Conservation (phyloP, 164 flowering plant species). For the Magnolia sinica region DNA sequence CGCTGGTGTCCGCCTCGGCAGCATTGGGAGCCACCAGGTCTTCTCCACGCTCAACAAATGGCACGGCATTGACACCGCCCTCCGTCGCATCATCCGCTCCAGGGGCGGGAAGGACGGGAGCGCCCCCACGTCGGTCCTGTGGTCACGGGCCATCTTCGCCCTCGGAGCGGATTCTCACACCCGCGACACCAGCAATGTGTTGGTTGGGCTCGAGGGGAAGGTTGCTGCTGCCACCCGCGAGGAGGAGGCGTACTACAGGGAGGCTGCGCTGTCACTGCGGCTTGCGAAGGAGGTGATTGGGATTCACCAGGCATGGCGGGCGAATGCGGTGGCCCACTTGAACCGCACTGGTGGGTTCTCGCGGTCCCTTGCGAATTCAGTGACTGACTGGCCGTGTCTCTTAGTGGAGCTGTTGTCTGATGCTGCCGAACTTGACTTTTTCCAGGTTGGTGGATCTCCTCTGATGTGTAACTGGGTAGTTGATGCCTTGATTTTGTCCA, state of each 20-base stretch:
- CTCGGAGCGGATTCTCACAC: constrained; percentile 41
- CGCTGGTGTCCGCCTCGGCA: constrained; percentile 59
- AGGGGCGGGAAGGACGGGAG: background rate
- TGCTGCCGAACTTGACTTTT: constrained; percentile 68
- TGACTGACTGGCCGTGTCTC: constrained; percentile 84
- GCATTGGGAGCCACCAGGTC: constrained; percentile 63
- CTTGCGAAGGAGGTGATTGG: constrained; percentile 82
- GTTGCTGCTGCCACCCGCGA: constrained; percentile 29
- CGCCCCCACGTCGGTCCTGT: constrained; percentile 40
- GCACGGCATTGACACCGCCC: constrained; percentile 60
- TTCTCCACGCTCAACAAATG: constrained; percentile 71
- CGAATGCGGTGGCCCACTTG: constrained; percentile 65
- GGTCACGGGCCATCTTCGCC: constrained; percentile 73
- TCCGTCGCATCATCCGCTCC: constrained; percentile 36
- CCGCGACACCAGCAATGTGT: constrained; percentile 41
- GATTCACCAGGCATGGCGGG: constrained; percentile 70
- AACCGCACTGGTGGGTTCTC: constrained; percentile 73
- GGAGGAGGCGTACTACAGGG: constrained; percentile 62
- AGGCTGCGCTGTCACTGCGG: constrained; percentile 55
- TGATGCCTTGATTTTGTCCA: background rate
- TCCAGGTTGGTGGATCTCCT: constrained; percentile 48
- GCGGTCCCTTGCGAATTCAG: constrained; percentile 67
- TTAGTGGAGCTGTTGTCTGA: constrained; percentile 71
- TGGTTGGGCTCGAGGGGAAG: constrained; percentile 33
- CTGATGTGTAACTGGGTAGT: background rate